Percentiles rank a stretch among this genome's conserved stretches.
Conservation (phyloP, 2,329 filamentous ascomycete genomes). For the Arthroderma uncinatum region DNA sequence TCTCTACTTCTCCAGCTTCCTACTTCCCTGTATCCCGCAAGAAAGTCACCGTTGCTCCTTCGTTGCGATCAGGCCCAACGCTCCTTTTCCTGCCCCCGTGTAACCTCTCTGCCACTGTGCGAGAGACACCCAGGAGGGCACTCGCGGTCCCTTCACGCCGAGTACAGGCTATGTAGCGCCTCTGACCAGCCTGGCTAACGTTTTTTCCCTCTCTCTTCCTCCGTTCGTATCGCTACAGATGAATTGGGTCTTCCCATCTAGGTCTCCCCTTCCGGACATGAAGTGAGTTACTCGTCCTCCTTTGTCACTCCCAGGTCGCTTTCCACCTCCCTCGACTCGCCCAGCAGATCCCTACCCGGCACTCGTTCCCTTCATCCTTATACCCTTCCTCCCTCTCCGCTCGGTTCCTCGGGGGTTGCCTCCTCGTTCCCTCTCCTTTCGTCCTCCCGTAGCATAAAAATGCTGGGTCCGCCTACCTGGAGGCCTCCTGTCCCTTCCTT, state of each 20-base stretch:
- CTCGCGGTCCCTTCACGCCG: neutral
- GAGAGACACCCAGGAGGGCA: neutral
- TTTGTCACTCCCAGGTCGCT: constrained; percentile 2
- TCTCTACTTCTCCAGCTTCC: constrained; percentile 3
- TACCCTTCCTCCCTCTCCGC: neutral
- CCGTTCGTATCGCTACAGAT: constrained; percentile 17
- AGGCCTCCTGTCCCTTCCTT: constrained; percentile 5
- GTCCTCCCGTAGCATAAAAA: constrained; percentile 13
- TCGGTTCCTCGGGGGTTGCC: constrained; percentile 4
- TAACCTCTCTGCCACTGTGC: constrained; percentile 1
- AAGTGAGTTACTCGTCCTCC: constrained; percentile 14
- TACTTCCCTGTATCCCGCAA: neutral
- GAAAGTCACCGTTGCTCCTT: neutral
- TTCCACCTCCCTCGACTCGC: neutral
- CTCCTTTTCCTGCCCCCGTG: constrained; percentile 1
- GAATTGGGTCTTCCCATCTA: constrained; percentile 17
- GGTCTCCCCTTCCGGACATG: constrained; percentile 18
- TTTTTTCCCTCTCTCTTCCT: constrained; percentile 10
- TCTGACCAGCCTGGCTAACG: constrained; percentile 11
- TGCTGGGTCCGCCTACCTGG: constrained; percentile 11
- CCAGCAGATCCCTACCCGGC: too few relatives aligned
- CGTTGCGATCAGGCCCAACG: constrained; percentile 1
- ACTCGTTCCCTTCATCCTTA: constrained; percentile 1
- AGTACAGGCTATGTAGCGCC: constrained; percentile 4
- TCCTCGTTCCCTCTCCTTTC: constrained; percentile 5